Percentiles rank a stretch among this genome's conserved stretches.
Evolutionary conservation across 2,329 filamentous ascomycete species (phyloP).

Genomic region (Cytospora chrysosperma): DNA sequence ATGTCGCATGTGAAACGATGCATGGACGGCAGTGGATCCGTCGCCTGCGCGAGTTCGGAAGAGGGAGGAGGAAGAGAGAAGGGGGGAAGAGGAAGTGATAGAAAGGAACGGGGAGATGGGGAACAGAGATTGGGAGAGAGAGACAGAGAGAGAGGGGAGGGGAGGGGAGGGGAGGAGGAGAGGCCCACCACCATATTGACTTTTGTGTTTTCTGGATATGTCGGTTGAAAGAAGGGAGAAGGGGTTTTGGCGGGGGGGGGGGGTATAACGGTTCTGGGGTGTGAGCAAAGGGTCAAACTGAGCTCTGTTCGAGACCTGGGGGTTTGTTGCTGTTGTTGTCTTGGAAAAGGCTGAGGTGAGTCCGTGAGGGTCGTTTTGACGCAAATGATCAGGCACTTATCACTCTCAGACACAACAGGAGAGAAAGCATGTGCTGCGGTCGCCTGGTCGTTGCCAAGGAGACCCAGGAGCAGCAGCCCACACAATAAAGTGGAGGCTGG

Average conservation of each 20-base stretch:
- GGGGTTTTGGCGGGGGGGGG: neutral
- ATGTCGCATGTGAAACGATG: slow-evolving; percentile 24
- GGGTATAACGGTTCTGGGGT: neutral
- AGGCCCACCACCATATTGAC: slow-evolving; percentile 33
- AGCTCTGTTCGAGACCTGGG: neutral
- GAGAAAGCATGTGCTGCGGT: no score
- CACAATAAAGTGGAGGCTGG: neutral
- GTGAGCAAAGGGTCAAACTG: neutral
- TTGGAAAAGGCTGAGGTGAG: neutral
- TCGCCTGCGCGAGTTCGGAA: slow-evolving; percentile 12
- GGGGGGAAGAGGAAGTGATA: neutral
- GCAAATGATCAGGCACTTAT: neutral
- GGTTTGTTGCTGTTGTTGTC: neutral
- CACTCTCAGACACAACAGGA: no score
- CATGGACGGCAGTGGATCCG: slow-evolving; percentile 17
- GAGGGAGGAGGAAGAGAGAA: slow-evolving; percentile 18
- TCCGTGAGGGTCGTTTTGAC: neutral
- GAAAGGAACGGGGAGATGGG: no score
- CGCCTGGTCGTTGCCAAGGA: neutral
- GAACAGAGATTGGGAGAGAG: no score
- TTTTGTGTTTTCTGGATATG: slow-evolving; percentile 4
- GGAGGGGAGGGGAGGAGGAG: slow-evolving; percentile 1
- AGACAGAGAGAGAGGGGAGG: neutral
- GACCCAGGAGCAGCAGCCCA: neutral
- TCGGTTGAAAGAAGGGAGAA: neutral